A percentile compares a stretch with the other conserved stretches of the same genome.
These are phyloP conservation scores for Skeletonema menzelii DNA, from an alignment of 108 stramenopile genomes.

Conservation along the genomic window DNA sequence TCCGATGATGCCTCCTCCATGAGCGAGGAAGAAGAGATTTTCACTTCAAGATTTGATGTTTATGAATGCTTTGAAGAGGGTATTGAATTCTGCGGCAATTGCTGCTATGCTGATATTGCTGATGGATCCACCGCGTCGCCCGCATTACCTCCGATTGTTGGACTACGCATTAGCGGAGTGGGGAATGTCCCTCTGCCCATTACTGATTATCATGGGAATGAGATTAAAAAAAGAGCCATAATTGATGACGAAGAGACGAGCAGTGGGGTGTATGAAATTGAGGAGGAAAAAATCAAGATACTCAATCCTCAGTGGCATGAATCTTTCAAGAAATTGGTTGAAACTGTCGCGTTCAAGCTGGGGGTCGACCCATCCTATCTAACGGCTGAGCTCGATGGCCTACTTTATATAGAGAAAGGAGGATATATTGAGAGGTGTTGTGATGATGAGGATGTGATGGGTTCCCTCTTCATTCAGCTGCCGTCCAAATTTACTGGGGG, in stretches of 20 bases:
- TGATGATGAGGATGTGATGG: neutral
- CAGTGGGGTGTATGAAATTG: conserved; percentile 1
- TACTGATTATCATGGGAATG: conserved; percentile 3
- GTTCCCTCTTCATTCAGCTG: conserved; percentile 14
- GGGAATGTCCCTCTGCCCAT: conserved; percentile 20
- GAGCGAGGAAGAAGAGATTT: neutral
- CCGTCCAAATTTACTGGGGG: conserved; percentile 28
- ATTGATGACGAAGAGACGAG: neutral
- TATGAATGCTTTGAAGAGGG: neutral
- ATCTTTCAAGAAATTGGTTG: neutral
- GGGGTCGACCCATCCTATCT: conserved; percentile 11
- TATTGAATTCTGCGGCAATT: neutral
- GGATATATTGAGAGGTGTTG: conserved; percentile 5
- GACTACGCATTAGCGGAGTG: conserved; percentile 16
- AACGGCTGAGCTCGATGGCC: conserved; percentile 13
- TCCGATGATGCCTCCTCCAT: neutral
- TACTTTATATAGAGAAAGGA: conserved; percentile 21
- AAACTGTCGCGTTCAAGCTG: conserved; percentile 14
- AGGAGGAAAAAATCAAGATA: conserved; percentile 3
- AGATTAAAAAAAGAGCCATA: neutral
- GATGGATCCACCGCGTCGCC: conserved; percentile 12
- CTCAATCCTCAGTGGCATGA: conserved; percentile 13
- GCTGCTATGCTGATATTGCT: neutral
- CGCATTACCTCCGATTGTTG: conserved; percentile 10
- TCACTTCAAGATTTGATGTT: neutral